Conservation (phyloP, 192 early-diverging fungal species). For the Coemansia sp. region DNA sequence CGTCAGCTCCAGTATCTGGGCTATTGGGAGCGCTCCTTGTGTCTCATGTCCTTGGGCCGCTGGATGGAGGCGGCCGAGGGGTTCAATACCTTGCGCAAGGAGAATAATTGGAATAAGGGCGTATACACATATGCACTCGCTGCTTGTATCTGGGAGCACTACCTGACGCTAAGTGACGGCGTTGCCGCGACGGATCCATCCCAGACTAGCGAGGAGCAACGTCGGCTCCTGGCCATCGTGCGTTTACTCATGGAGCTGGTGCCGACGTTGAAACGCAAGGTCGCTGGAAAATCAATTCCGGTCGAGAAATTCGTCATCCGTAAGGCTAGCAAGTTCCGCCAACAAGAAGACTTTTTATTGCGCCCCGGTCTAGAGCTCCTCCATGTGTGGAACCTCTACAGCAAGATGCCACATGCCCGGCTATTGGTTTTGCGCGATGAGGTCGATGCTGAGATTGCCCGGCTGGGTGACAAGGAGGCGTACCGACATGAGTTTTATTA, state of each 20-base stretch:
- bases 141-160: conserved; percentile 62
- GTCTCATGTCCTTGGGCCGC: conserved; percentile 63
- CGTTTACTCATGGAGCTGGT: conserved; percentile 68
- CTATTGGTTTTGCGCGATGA: conserved; percentile 52
- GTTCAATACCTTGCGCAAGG: conserved; percentile 67
- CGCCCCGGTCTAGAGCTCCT: conserved; percentile 80
- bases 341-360: conserved; percentile 69
- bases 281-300: conserved; percentile 85
- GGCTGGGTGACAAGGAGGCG: conserved; percentile 33
- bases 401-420: conserved; percentile 64
- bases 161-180: conserved; percentile 22
- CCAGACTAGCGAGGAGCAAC: conserved; percentile 18
- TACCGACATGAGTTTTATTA: conserved; percentile 60
- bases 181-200: conserved; percentile 6
- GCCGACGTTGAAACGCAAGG: conserved; percentile 67
- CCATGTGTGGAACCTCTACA: conserved; percentile 71
- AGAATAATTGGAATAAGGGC: conserved; percentile 86
- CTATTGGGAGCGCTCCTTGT: conserved; percentile 79
- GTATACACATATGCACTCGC: conserved; percentile 78
- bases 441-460: conserved; percentile 53
- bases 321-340: conserved; percentile 74
- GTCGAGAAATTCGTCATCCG: conserved; percentile 88
- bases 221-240: conserved; percentile 56
- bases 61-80: conserved; percentile 65
- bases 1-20: conserved; percentile 78